Evolutionary conservation across 352 stramenopile genomes (phyloP).

Genomic region (Pythium phragmitis): DNA sequence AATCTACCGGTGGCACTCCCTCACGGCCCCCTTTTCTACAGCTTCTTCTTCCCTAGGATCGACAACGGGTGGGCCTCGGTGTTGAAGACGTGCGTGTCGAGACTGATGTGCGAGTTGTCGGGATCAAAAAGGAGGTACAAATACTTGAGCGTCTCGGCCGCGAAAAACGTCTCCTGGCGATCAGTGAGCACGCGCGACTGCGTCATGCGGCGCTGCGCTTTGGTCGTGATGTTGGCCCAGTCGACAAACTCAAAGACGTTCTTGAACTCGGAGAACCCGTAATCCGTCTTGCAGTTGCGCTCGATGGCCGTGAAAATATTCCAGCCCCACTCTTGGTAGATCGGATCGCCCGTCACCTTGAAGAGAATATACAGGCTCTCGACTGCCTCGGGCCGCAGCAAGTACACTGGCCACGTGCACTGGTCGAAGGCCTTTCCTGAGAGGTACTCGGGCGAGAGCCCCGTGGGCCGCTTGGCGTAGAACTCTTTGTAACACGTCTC

Average conservation of each 20-base stretch:
- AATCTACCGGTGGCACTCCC: background rate
- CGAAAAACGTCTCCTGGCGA: conserved; percentile 98
- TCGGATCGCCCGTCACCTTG: conserved; percentile 92
- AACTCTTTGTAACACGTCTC: conserved; percentile 93
- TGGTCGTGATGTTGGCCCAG: conserved; percentile 7
- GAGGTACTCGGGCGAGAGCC: conserved; percentile 92
- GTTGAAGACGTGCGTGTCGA: conserved; percentile 96
- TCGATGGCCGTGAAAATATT: conserved; percentile 95
- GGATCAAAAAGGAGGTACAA: conserved; percentile 92
- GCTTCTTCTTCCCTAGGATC: conserved; percentile 64
- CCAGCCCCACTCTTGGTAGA: conserved; percentile 96
- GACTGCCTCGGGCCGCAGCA: conserved; percentile 93
- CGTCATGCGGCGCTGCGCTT: conserved; percentile 10
- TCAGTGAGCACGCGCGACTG: conserved; percentile 57
- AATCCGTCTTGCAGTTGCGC: conserved; percentile 83
- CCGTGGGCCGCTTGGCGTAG: conserved; percentile 90
- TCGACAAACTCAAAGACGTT: conserved; percentile 35
- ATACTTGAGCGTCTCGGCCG: conserved; percentile 99
- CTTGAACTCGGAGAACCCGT: conserved; percentile 82
- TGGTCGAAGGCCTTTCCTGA: conserved; percentile 6
- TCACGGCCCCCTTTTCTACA: conserved; percentile 92
- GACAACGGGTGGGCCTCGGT: conserved; percentile 94
- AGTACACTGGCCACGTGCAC: conserved; percentile 79
- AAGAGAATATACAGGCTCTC: conserved; percentile 97
- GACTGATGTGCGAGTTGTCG: conserved; percentile 65